phyloP scores from a whole-genome alignment of 2,329 filamentous ascomycete genomes.

The Cadophora malorum region DNA sequence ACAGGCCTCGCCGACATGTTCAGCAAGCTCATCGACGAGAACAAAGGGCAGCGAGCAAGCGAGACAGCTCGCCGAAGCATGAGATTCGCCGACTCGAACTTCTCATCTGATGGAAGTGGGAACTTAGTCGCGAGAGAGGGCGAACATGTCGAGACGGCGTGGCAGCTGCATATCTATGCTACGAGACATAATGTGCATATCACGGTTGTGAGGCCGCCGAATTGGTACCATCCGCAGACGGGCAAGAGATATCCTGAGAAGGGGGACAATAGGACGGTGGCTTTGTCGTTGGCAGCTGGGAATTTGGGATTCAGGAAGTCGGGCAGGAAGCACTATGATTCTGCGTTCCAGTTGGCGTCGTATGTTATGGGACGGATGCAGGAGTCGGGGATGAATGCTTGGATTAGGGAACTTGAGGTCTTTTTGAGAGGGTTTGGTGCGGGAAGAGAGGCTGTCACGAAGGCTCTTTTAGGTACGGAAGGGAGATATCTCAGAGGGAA shows the following conservation, averaged over 20 bases:
- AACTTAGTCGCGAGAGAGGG: constrained; percentile 34
- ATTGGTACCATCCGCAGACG: constrained; percentile 32
- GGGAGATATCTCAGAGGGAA: constrained; percentile 76
- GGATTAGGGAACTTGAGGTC: constrained; percentile 81
- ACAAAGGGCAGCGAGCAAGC: constrained; percentile 15
- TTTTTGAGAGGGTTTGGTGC: constrained; percentile 84
- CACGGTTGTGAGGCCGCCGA: constrained; percentile 77
- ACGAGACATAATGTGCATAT: constrained; percentile 96
- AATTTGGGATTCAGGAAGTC: constrained; percentile 92
- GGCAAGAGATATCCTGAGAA: constrained; percentile 26
- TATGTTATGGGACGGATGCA: constrained; percentile 85
- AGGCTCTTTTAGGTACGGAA: constrained; percentile 86
- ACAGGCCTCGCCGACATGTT: constrained; percentile 18
- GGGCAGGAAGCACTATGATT: constrained; percentile 83
- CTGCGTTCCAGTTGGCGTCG: constrained; percentile 86
- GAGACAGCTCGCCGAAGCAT: neutral
- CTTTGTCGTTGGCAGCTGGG: constrained; percentile 77
- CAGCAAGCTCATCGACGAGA: constrained; percentile 12
- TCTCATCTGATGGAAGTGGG: constrained; percentile 35
- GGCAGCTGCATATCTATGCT: constrained; percentile 85
- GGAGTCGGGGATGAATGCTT: constrained; percentile 77
- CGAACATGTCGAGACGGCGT: constrained; percentile 56
- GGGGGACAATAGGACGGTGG: constrained; percentile 29
- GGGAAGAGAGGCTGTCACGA: constrained; percentile 87
- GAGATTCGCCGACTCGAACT: constrained; percentile 21